These are phyloP conservation scores for Daldinia sp. DNA, from an alignment of 2,329 filamentous ascomycete genomes.

Conservation along the genomic window DNA sequence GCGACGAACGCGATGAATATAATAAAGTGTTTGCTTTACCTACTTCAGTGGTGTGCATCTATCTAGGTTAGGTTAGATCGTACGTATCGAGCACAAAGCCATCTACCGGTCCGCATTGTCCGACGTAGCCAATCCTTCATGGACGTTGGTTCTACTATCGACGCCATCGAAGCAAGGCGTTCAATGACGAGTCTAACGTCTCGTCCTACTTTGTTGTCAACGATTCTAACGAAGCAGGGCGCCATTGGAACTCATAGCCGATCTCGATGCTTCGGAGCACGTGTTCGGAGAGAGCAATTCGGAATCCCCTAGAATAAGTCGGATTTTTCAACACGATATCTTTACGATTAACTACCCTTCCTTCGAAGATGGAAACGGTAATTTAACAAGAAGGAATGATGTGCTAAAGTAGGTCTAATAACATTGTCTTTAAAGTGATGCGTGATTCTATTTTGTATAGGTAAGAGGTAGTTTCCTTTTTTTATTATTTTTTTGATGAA, in stretches of 20 bases:
- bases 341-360: not conserved
- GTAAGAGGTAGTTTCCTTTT: too few relatives aligned
- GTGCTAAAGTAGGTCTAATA: not conserved
- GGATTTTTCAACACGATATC: not conserved
- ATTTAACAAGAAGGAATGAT: too few relatives aligned
- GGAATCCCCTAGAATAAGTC: conserved; percentile 7
- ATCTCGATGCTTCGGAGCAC: conserved; percentile 13
- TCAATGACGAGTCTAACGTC: too few relatives aligned
- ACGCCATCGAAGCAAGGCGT: too few relatives aligned
- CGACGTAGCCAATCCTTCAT: not conserved
- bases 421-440: not conserved
- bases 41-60: too few relatives aligned
- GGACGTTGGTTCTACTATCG: not conserved
- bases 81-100: not conserved
- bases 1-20: too few relatives aligned
- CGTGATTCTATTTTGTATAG: too few relatives aligned
- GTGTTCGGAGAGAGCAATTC: conserved; percentile 22
- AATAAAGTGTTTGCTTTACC: too few relatives aligned
- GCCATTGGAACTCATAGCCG: conserved; percentile 10
- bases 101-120: not conserved
- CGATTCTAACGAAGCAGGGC: conserved; percentile 11
- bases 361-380: not conserved
- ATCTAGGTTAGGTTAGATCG: too few relatives aligned
- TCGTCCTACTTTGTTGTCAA: not conserved
- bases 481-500: not conserved